A percentile compares a stretch with the other conserved stretches of the same genome.
Evolutionary conservation across 371 early-diverging fungal species (phyloP).

Genomic region (Lichtheimia ramosa): DNA sequence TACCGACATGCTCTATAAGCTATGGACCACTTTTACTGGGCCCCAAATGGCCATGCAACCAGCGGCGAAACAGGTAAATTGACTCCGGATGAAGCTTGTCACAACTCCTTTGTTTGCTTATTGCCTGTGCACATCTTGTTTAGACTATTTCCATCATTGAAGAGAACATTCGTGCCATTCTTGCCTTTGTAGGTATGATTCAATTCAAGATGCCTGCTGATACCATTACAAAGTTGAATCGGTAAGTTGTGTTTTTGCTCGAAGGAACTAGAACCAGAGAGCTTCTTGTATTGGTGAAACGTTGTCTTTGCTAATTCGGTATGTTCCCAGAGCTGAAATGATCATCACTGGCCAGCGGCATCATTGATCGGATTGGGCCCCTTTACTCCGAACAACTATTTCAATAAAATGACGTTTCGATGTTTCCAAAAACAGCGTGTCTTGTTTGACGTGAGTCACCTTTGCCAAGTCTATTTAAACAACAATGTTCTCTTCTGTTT

Average conservation of each 20-base stretch:
- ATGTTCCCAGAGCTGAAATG: conserved; percentile 14
- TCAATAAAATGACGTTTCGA: no score
- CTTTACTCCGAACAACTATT: no score
- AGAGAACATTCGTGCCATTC: conserved; percentile 60
- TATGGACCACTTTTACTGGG: conserved; percentile 16
- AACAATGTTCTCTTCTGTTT: no score
- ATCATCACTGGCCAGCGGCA: conserved; percentile 8
- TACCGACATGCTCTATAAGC: conserved; percentile 66
- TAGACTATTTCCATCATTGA: conserved; percentile 22
- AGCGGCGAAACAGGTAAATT: conserved; percentile 17
- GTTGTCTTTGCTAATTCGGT: no score
- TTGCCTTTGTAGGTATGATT: conserved; percentile 81
- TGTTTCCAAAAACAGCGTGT: no score
- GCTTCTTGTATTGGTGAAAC: no score
- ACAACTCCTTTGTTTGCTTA: no score
- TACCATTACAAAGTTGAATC: conserved; percentile 74
- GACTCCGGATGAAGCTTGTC: no score
- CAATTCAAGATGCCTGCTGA: conserved; percentile 84
- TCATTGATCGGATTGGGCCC: neutral
- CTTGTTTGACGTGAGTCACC: no score
- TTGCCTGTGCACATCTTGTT: neutral
- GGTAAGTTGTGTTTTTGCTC: conserved; percentile 24
- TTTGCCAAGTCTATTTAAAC: no score
- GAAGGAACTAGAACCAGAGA: no score
- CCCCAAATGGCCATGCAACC: conserved; percentile 8